A percentile compares a stretch with the other conserved stretches of the same genome.
Evolutionary conservation across 2,329 filamentous ascomycete genomes (phyloP).

Genomic region (Phymatotrichopsis omnivora): DNA sequence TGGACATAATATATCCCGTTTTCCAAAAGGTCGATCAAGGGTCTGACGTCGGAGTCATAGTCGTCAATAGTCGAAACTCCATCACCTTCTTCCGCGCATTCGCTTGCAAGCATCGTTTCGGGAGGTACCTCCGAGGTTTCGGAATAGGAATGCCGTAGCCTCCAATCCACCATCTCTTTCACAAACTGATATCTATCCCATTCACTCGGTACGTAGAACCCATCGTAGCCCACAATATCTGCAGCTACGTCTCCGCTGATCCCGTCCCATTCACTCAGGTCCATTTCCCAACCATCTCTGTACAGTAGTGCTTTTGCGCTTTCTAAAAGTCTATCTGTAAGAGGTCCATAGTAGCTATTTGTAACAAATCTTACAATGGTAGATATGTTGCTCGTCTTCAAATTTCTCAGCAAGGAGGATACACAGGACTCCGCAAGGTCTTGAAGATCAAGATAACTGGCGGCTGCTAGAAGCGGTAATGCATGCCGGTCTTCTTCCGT

Average conservation of each 20-base stretch:
- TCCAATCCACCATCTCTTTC: slow-evolving; percentile 44
- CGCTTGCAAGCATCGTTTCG: slow-evolving; percentile 31
- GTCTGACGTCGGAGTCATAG: slow-evolving; percentile 45
- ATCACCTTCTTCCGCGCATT: slow-evolving; percentile 39
- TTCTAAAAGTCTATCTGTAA: slow-evolving; percentile 25
- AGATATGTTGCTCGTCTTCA: slow-evolving; percentile 25
- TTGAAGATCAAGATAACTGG: slow-evolving; percentile 26
- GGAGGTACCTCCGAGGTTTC: slow-evolving; percentile 33
- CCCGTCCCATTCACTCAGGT: slow-evolving; percentile 43
- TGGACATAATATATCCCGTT: slow-evolving; percentile 52
- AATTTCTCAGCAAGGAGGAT: slow-evolving; percentile 21
- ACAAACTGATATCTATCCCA: slow-evolving; percentile 49
- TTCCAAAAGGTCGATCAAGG: slow-evolving; percentile 46
- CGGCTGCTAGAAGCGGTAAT: slow-evolving; percentile 25
- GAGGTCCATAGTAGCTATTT: slow-evolving; percentile 27
- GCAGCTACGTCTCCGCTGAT: slow-evolving; percentile 48
- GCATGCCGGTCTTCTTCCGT: slow-evolving; percentile 26
- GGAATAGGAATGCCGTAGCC: slow-evolving; percentile 38
- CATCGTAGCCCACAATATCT: slow-evolving; percentile 50
- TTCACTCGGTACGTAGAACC: slow-evolving; percentile 49
- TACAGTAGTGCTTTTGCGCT: slow-evolving; percentile 27
- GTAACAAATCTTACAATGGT: slow-evolving; percentile 25
- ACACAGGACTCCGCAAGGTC: slow-evolving; percentile 28
- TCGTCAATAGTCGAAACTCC: slow-evolving; percentile 44
- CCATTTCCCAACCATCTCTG: slow-evolving; percentile 29